phyloP scores from a whole-genome alignment of 768 basidiomycete genomes.

The Termitomyces bulborhizus region DNA sequence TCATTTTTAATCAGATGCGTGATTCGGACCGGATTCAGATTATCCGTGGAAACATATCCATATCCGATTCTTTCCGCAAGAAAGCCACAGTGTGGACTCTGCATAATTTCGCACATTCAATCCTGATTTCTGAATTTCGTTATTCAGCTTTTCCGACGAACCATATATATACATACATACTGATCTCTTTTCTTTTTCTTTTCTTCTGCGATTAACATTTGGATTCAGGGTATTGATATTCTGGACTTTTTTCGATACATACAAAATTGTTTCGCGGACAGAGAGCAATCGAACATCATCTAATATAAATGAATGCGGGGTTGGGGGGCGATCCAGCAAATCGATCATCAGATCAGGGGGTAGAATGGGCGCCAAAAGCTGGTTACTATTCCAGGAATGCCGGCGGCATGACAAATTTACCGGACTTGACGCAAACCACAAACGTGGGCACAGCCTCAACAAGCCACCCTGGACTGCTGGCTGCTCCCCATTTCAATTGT shows the following conservation, averaged over 20 bases:
- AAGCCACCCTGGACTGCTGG: neutral
- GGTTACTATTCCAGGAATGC: neutral
- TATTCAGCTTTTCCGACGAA: too few species aligned
- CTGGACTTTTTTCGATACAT: too few species aligned
- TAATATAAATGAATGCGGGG: neutral
- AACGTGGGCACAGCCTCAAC: slow-evolving; percentile 11
- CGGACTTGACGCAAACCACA: neutral
- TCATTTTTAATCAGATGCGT: neutral
- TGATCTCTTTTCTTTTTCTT: too few species aligned
- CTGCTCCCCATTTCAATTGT: too few species aligned
- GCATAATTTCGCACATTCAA: neutral
- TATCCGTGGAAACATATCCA: too few species aligned
- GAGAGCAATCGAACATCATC: neutral
- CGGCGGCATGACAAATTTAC: slow-evolving; percentile 8
- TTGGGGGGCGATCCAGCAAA: neutral
- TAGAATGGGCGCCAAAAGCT: neutral
- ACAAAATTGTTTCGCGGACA: neutral
- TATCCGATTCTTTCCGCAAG: neutral
- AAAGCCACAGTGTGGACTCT: neutral
- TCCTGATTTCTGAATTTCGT: neutral
- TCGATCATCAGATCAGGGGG: neutral
- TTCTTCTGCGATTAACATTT: too few species aligned
- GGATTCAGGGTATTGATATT: too few species aligned
- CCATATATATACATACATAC: neutral
- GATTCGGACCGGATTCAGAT: neutral